Base-by-base conservation (phyloP, 1,284 basidiomycete genomes). In the Papiliotrema laurentii region DNA sequence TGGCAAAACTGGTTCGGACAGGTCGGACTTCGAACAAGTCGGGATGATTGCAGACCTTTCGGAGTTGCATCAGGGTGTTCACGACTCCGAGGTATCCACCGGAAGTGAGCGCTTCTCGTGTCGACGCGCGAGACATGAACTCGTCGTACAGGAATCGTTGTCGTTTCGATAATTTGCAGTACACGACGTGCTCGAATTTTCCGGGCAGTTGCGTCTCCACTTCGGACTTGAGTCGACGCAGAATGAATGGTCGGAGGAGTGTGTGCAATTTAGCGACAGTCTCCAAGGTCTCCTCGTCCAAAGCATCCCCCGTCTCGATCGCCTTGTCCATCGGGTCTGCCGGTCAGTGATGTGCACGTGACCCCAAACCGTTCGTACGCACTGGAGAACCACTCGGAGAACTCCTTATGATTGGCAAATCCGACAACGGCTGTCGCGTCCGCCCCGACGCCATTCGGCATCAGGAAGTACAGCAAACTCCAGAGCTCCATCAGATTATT, bases 121-220 rank as follows among this genome's bases (percentile, higher is more conserved):
- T 97, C 53, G 90, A 85, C 0, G 89, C 84, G 25, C 94, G 82
- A 5, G 86, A 81, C 92, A 98, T 97, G 76, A 97, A 97, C 71
- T 97, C 94, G 77, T 98, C 94, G 73, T 98, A 98, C 7, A 98
- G 80, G 71, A 90, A 94, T 5, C 93, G 86, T 64, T 98, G 94
- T 1, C 94, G 83, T 69, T 96, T 97, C 28, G 92, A 96, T 5
- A 98, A 77, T 1, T 87, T 85, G 63, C 93, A 97, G 41, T 91
- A 81, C 31, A 96, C 83, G 47, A 97, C 83, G 66, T 97, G 93
- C 60, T 97, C 94, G 66, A 83, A 91, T 71, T 98, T 98, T 75
- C 85, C 86, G 0, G 94, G 94, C 18, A 98, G 79, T 68, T 97
- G 89, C 64, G 89, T 94, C 73, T 97, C 94, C 33, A 98, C 94